Evolutionary conservation across 345 rosid species (phyloP).

Genomic region (Salix brachista): DNA sequence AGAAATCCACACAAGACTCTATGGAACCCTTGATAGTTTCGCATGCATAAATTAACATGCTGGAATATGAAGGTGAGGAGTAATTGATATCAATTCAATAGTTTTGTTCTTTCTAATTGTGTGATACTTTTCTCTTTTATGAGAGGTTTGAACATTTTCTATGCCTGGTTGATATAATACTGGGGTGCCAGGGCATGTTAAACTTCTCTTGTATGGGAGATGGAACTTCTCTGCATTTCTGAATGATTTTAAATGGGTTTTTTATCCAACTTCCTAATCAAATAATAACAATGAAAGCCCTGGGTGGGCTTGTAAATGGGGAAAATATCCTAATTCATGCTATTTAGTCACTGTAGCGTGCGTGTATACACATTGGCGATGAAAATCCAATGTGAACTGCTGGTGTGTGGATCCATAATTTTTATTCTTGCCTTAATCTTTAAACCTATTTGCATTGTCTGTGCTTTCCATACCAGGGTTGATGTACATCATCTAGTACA

Average conservation of each 20-base stretch:
- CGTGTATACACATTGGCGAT: not conserved
- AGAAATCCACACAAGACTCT: constrained; percentile 28
- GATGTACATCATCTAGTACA: not conserved
- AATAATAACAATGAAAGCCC: not conserved
- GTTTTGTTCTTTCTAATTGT: not conserved
- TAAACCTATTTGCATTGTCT: not conserved
- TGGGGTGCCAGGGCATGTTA: not conserved
- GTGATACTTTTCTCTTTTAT: not conserved
- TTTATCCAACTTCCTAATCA: not conserved
- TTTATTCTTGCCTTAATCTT: not conserved
- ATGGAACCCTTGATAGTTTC: constrained; percentile 57
- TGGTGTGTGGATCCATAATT: not conserved
- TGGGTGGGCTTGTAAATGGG: not conserved
- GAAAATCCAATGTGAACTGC: not conserved
- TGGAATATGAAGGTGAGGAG: not conserved
- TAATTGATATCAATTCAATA: not conserved
- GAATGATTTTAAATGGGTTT: not conserved
- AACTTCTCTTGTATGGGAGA: no score
- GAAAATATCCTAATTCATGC: not conserved
- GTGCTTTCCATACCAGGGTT: not conserved
- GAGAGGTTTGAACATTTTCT: not conserved
- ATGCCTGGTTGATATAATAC: not conserved
- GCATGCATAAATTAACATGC: constrained; percentile 24
- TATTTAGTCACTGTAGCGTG: not conserved
- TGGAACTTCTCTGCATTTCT: not conserved